Base-by-base conservation (phyloP, 208 protist species). In the Acanthamoeba lugdunensis region DNA sequence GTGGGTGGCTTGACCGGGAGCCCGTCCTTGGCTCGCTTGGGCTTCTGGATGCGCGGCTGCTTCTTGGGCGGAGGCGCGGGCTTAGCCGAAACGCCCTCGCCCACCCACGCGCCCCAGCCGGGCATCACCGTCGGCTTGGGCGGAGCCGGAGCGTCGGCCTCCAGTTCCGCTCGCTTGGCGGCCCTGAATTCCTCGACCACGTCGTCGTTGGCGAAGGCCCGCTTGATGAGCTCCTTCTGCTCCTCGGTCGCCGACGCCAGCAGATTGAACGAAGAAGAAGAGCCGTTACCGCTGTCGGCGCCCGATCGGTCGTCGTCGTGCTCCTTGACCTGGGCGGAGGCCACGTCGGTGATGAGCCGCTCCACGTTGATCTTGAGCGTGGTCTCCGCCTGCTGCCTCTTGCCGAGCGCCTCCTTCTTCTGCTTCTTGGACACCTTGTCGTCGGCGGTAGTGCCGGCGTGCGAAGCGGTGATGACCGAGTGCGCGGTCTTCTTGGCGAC, bases 141-240 rank as follows among this genome's bases (percentile, higher is more conserved):
- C 23, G 37, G 41, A 11, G 63, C n/a, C 41, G 63, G 63, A n/a
- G 30, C 25, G 41, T 67, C 73, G 4, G 25, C 90, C 7, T 77
- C 90, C 28, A 84, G 45, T 25, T 84, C 63, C 7, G n/a, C 69
- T n/a, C n/a, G 37, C 56, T 93, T 93, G 48, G 14, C 52, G n/a
- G 63, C 71, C 28, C 84, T 69, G 73, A 93, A 93, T 33, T 93
- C 90, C 90, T 77, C 71, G 14, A 93, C 90, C 23, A 93, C 90
- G 54, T 93, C 90, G 71, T 93, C 90, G 54, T 93, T 93, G 21
- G 90, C 90, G 41, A 93, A 93, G 90, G 90, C 90, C 14, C 90
- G 63, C 73, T 93, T 93, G 63, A 93, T 93, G 28, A 93, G 73
- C 69, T 93, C 90, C 73, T 93, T 93, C n/a, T 93, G 90, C 56